Conservation (phyloP, 176 grass and related monocot species). For the Neostapfia colusana region DNA sequence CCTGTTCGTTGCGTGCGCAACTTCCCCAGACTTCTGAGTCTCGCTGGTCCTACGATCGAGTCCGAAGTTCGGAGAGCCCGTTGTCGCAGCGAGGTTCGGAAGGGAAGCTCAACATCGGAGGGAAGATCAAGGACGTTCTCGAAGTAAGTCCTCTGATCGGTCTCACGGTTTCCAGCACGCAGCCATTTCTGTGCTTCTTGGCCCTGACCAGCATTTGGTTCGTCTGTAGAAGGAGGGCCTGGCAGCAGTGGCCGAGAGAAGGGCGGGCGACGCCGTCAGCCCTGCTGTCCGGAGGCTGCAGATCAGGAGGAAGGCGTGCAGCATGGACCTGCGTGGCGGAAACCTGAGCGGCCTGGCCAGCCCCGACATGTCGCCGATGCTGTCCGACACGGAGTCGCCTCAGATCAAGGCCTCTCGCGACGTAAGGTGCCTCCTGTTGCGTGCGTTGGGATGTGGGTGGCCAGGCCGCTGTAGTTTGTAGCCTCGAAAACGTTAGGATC, state of each 20-base stretch:
- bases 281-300: conserved; percentile 54
- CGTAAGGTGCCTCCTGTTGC: conserved; percentile 79
- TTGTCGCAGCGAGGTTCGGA: conserved; percentile 18
- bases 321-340: conserved; percentile 46
- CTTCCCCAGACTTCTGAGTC: conserved; percentile 48
- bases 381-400: conserved; percentile 54
- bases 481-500: background rate
- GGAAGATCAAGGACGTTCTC: conserved; percentile 72
- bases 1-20: background rate
- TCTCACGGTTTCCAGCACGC: background rate
- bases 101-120: conserved; percentile 63
- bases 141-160: conserved; percentile 45
- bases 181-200: background rate
- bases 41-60: conserved; percentile 57
- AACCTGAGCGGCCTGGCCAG: conserved; percentile 15
- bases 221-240: conserved; percentile 61
- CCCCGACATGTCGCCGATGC: conserved; percentile 39
- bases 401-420: conserved; percentile 91
- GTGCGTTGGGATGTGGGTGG: conserved; percentile 6
- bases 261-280: conserved; percentile 17
- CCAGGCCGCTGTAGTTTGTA: background rate
- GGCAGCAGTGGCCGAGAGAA: conserved; percentile 41
- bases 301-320: conserved; percentile 63
- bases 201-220: background rate
- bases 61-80: conserved; percentile 59